These are phyloP conservation scores for Butyriboletus loyo DNA, from an alignment of 768 basidiomycete species.

Conservation along the genomic window DNA sequence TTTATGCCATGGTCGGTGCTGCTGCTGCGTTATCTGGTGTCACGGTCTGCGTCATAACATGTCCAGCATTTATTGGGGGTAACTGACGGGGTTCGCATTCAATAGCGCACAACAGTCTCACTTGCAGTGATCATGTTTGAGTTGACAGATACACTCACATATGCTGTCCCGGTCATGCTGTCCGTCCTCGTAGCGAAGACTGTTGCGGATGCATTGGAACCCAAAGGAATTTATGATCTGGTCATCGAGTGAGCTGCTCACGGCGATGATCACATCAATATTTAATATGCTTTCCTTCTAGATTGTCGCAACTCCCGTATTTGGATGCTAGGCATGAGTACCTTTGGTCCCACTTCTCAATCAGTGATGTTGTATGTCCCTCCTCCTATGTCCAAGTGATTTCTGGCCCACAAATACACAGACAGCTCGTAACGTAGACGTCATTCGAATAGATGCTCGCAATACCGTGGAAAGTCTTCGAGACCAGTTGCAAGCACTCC, in stretches of 20 bases:
- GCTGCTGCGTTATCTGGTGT: slow-evolving; percentile 95
- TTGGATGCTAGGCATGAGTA: slow-evolving; percentile 90
- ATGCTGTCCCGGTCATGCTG: slow-evolving; percentile 88
- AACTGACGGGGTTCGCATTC: slow-evolving; percentile 8
- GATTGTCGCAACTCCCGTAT: slow-evolving; percentile 84
- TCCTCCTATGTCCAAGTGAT: background rate
- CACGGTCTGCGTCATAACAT: slow-evolving; percentile 50
- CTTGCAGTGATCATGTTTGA: slow-evolving; percentile 97
- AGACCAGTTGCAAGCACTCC: slow-evolving; percentile 60
- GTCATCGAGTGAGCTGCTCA: slow-evolving; percentile 66
- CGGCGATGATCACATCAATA: background rate
- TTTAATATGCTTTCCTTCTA: slow-evolving; percentile 19
- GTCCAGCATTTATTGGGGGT: background rate
- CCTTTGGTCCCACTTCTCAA: slow-evolving; percentile 74
- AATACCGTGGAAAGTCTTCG: slow-evolving; percentile 80
- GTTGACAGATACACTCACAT: slow-evolving; percentile 88
- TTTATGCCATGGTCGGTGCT: slow-evolving; percentile 96
- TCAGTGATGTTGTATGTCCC: slow-evolving; percentile 70
- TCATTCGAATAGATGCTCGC: slow-evolving; percentile 64
- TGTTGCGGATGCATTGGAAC: slow-evolving; percentile 38
- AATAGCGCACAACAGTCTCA: slow-evolving; percentile 82
- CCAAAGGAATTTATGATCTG: slow-evolving; percentile 95
- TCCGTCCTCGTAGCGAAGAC: slow-evolving; percentile 64
- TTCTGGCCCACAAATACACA: slow-evolving; percentile 27
- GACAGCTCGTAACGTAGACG: slow-evolving; percentile 64